Base-by-base conservation (phyloP, 1,284 basidiomycete genomes). In the Ustilago tritici region DNA sequence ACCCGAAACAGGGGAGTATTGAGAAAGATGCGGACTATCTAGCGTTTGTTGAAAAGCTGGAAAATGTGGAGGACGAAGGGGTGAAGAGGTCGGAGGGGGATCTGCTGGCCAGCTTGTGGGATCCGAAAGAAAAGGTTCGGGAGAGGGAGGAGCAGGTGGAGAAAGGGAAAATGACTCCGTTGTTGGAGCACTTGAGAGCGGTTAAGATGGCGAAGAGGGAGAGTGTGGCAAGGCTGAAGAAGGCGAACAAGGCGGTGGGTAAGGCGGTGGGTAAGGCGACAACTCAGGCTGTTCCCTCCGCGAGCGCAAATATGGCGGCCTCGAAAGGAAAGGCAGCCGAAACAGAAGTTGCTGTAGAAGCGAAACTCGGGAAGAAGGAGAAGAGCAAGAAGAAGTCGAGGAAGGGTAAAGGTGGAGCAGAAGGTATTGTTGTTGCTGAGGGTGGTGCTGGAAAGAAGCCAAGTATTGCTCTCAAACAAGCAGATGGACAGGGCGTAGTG, bases 1-100 rank as follows among this genome's bases (percentile, higher is more conserved):
- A 94, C 80, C 88, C 88, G 19, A 88, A 92, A 52, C 90, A 90
- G 68, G 92, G 89, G 2, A 93, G 93, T 0, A 93, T 94, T 65
- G 92, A 93, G 80, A 90, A 92, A 87, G 76, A 81, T 54, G 53
- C 60, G 12, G 78, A 80, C 31, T 82, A 78, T 52, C 56, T 72
- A 1, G 61, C 60, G 0, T 79, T 77, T 28, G 32, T 83, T 12
- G 66, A 70, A 12, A 63, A 61, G 31, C 61, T 79, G n/a, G 54
- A 62, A 34, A 65, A 69, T n/a, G 61, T 43, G 19, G 57, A 59
- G 11, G 61, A 43, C 11, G 61, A 46, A 4, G 54, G 66, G 9
- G 64, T 47, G 0, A 74, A 81, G 50, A 76, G 74, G 59, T 70
- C 65, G 1, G 81, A 83, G 40, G 70, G 78, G 10, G 73, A 83